phyloP scores from a whole-genome alignment of 1,284 basidiomycete species.

The Moesziomyces sp. region DNA sequence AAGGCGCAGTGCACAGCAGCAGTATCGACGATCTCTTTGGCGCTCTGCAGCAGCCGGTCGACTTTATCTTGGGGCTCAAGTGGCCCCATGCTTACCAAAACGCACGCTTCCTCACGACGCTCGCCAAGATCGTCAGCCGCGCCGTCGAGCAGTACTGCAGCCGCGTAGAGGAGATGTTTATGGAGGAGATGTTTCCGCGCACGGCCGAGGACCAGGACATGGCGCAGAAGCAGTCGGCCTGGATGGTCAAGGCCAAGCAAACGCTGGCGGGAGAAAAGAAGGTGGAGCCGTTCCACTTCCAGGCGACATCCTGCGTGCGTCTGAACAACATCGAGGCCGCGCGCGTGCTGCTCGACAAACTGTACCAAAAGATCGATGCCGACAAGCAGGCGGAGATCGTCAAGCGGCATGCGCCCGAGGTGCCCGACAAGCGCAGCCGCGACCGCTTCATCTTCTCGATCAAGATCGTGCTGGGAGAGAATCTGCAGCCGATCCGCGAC shows the following conservation, averaged over 20 bases:
- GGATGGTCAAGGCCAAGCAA: slow-evolving; percentile 91
- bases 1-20: slow-evolving; percentile 86
- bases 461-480: slow-evolving; percentile 79
- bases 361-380: slow-evolving; percentile 90
- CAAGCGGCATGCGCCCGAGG: slow-evolving; percentile 69
- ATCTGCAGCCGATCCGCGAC: slow-evolving; percentile 55
- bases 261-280: slow-evolving; percentile 85
- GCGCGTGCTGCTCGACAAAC: slow-evolving; percentile 86
- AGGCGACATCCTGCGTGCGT: slow-evolving; percentile 87
- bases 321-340: slow-evolving; percentile 97
- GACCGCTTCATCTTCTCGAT: slow-evolving; percentile 84
- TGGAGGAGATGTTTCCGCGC: slow-evolving; percentile 91
- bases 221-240: slow-evolving; percentile 77
- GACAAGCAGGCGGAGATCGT: slow-evolving; percentile 82
- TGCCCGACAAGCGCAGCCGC: slow-evolving; percentile 67
- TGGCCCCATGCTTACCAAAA: slow-evolving; percentile 92
- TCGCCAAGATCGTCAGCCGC: slow-evolving; percentile 84
- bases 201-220: slow-evolving; percentile 69
- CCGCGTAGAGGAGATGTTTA: slow-evolving; percentile 86
- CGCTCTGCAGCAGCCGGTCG: slow-evolving; percentile 88
- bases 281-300: slow-evolving; percentile 92
- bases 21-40: slow-evolving; percentile 97
- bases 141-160: slow-evolving; percentile 92
- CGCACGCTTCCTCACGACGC: slow-evolving; percentile 85
- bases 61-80: slow-evolving; percentile 85